Evolutionary conservation across 768 basidiomycete genomes (phyloP), one percentile per base, ranked within the genome.

Genomic region (Tephrocybe sp.): DNA sequence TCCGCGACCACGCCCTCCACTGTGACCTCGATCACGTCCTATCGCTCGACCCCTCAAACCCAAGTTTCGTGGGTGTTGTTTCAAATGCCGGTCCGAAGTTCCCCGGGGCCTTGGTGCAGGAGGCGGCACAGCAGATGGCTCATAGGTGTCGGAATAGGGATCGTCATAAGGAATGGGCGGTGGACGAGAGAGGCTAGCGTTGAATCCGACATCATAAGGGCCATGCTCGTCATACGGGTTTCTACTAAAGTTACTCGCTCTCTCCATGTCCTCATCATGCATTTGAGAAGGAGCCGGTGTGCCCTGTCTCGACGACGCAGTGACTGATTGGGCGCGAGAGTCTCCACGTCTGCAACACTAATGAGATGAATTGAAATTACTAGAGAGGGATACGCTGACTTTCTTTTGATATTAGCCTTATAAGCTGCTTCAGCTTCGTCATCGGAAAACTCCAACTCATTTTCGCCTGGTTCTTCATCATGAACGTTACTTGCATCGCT

Each of bases 401-500:
- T 83, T 57, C 75, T 74, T 60, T 86, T 89, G 38, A 78, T 60
- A 41, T 71, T 71, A 44, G 79, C 73, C 69, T 79, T 89, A 62
- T 85, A 78, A 24, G 82, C 84, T 15, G 83, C 82, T 65, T 98
- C 96, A 47, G 85, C 78, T 64, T 98, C 96, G 57, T 98, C 96
- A 56, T 98, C 96, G 3, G 90, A 93, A 68, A 95, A 98, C 63
- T 98, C 96, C 25, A 91, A 61, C 62, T 98, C 96, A 47, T 92
- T 82, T 16, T 91, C 93, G 1, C 75, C 89, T 2, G 91, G 86
- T 64, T 98, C 96, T 67, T 98, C 96, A 62, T 98, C 96, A 57
- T 93, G 83, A 9, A 93, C 76, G 62, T 98, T 98, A 60, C 89
- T 92, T 18, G 96, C 96, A 58, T 98, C 96, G 55, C 90, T 93